These are phyloP conservation scores for Cryptococcus depauperatus DNA, from an alignment of 1,284 basidiomycete species.

Conservation along the genomic window DNA sequence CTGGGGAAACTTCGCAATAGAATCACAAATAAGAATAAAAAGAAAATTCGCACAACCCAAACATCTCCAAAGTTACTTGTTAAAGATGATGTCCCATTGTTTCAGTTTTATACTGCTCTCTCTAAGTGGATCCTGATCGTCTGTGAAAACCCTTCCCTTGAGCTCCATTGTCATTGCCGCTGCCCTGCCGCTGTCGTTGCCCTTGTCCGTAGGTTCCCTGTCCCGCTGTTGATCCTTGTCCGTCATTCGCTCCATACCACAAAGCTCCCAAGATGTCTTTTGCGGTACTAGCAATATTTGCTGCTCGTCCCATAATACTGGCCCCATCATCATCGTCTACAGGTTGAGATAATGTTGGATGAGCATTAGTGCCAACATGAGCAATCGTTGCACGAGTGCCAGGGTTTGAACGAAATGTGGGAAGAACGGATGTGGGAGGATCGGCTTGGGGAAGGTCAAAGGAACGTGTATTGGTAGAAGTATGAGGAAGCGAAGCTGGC, in stretches of 20 bases:
- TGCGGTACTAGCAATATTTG: constrained; percentile 45
- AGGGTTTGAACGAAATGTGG: constrained; percentile 6
- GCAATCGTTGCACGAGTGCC: constrained; percentile 25
- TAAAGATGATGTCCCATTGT: no score
- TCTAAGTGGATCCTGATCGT: not conserved
- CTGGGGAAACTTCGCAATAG: no score
- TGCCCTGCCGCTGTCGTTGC: not conserved
- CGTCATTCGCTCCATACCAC: constrained; percentile 39
- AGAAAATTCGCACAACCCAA: not conserved
- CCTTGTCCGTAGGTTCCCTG: not conserved
- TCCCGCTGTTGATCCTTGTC: not conserved
- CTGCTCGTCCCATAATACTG: constrained; percentile 42
- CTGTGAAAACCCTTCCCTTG: not conserved
- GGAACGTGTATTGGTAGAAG: constrained; percentile 13
- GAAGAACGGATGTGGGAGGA: constrained; percentile 17
- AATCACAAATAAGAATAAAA: not conserved
- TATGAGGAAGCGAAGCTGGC: constrained; percentile 39
- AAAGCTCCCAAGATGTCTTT: constrained; percentile 45
- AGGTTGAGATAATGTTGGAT: constrained; percentile 21
- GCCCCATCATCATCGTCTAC: constrained; percentile 27
- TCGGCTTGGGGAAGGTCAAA: constrained; percentile 22
- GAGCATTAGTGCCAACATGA: constrained; percentile 29
- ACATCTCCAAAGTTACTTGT: not conserved
- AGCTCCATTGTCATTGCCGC: not conserved
- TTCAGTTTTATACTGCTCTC: no score